Percentiles rank a stretch among this genome's conserved stretches.
These are phyloP conservation scores for Fusarium coicis DNA, from an alignment of 2,329 filamentous ascomycete species.

Conservation along the genomic window DNA sequence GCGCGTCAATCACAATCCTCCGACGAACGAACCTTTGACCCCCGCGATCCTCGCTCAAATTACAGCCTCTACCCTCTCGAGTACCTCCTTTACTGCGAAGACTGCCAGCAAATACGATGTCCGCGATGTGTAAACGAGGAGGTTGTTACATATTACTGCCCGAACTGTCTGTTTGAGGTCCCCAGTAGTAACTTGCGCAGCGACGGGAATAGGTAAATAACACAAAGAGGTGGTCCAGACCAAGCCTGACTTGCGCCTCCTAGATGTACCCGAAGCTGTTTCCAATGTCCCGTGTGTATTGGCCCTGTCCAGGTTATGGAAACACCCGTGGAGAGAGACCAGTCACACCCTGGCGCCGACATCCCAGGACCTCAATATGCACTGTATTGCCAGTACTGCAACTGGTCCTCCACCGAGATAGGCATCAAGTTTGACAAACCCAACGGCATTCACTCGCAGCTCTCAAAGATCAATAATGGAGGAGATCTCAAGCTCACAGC, in stretches of 20 bases:
- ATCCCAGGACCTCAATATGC: conserved; percentile 64
- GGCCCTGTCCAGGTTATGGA: conserved; percentile 81
- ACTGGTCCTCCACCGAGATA: conserved; percentile 91
- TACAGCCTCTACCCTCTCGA: conserved; percentile 95
- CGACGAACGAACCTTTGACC: conserved; percentile 86
- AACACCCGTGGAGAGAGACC: conserved; percentile 61
- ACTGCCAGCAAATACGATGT: conserved; percentile 96
- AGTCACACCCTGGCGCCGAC: conserved; percentile 57
- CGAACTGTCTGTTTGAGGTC: conserved; percentile 94
- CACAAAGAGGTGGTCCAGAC: neutral
- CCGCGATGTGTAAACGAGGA: conserved; percentile 92
- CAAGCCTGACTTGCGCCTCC: conserved; percentile 28
- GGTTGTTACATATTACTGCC: conserved; percentile 94
- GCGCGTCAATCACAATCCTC: conserved; percentile 46
- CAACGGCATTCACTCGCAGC: conserved; percentile 84
- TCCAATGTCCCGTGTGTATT: conserved; percentile 91
- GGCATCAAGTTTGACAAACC: conserved; percentile 90
- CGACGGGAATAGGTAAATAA: conserved; percentile 85
- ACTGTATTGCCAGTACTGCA: conserved; percentile 88
- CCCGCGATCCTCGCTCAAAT: conserved; percentile 83
- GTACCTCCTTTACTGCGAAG: conserved; percentile 94
- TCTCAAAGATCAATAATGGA: conserved; percentile 75
- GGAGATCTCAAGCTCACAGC: conserved; percentile 62
- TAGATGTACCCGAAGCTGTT: conserved; percentile 93
- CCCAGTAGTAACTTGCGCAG: conserved; percentile 91